Evolutionary conservation across 2,329 filamentous ascomycete genomes (phyloP).

Genomic region (Tolypocladium capitatum): DNA sequence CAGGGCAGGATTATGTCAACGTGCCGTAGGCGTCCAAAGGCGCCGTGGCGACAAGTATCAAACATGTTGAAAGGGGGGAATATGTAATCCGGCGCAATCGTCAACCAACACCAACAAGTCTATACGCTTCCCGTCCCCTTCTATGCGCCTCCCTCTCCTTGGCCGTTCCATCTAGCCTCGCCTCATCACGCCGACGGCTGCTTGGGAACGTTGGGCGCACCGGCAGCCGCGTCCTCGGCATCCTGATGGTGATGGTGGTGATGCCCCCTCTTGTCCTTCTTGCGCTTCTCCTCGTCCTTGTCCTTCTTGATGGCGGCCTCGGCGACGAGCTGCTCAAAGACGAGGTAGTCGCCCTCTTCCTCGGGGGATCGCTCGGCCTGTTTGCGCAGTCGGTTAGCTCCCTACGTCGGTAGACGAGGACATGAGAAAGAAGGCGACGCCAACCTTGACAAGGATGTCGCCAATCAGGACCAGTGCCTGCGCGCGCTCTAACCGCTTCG

Average conservation of each 20-base stretch:
- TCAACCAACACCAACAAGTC: not conserved
- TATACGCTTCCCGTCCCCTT: not conserved
- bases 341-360: conserved; percentile 97
- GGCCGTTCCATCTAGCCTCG: not conserved
- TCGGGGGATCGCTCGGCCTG: conserved; percentile 82
- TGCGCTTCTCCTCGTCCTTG: conserved; percentile 59
- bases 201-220: conserved; percentile 13
- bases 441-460: conserved; percentile 77
- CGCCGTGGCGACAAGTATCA: not conserved
- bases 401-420: too few relatives aligned
- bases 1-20: not conserved
- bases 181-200: not conserved
- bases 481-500: conserved; percentile 82
- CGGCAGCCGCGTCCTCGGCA: conserved; percentile 12
- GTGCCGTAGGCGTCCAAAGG: not conserved
- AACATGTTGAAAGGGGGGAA: not conserved
- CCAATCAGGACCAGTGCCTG: conserved; percentile 81
- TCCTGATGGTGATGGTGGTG: conserved; percentile 20
- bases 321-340: conserved; percentile 94
- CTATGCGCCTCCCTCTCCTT: not conserved
- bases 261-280: conserved; percentile 38
- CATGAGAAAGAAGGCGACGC: conserved; percentile 7
- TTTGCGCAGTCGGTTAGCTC: not conserved
- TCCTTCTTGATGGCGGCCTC: conserved; percentile 95
- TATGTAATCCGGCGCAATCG: not conserved